These are phyloP conservation scores for Echria macrotheca DNA, from an alignment of 495 filamentous ascomycete species.

Conservation along the genomic window DNA sequence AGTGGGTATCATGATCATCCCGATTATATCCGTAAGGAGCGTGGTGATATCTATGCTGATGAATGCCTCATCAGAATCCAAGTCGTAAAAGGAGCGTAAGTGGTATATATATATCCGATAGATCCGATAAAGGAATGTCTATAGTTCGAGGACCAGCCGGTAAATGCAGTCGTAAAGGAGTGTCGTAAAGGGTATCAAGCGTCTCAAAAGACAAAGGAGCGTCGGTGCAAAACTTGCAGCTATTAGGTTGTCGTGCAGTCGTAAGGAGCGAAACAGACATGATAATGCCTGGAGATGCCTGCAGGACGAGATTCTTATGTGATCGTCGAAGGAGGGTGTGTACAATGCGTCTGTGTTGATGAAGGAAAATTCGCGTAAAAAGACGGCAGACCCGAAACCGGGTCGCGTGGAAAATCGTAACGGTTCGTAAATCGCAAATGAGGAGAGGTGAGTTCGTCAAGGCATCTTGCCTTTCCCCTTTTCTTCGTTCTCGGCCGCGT, in stretches of 20 bases:
- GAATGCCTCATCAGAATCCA: constrained; percentile 25
- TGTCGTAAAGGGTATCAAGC: constrained; percentile 40
- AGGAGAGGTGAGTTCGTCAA: neutral
- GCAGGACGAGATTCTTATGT: constrained; percentile 26
- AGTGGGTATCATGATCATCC: constrained; percentile 41
- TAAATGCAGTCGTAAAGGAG: constrained; percentile 33
- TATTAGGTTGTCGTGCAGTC: constrained; percentile 36
- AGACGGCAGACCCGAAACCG: too few relatives aligned
- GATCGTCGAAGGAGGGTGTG: constrained; percentile 42
- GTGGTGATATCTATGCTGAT: constrained; percentile 31
- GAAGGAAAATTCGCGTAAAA: constrained; percentile 2
- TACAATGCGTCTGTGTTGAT: constrained; percentile 47
- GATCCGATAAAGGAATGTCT: constrained; percentile 43
- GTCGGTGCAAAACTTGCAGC: constrained; percentile 22
- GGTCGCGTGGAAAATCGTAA: constrained; percentile 18
- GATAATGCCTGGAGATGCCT: constrained; percentile 27
- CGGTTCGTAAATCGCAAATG: constrained; percentile 1
- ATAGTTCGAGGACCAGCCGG: constrained; percentile 37
- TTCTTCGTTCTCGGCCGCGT: constrained; percentile 13
- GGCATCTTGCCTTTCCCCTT: constrained; percentile 26
- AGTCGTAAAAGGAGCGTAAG: constrained; percentile 27
- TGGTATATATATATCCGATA: constrained; percentile 19
- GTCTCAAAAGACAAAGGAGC: constrained; percentile 36
- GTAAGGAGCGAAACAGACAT: constrained; percentile 33
- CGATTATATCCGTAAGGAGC: constrained; percentile 28